These are phyloP conservation scores for Podosphaera xanthii DNA, from an alignment of 2,329 filamentous ascomycete species.

Conservation along the genomic window DNA sequence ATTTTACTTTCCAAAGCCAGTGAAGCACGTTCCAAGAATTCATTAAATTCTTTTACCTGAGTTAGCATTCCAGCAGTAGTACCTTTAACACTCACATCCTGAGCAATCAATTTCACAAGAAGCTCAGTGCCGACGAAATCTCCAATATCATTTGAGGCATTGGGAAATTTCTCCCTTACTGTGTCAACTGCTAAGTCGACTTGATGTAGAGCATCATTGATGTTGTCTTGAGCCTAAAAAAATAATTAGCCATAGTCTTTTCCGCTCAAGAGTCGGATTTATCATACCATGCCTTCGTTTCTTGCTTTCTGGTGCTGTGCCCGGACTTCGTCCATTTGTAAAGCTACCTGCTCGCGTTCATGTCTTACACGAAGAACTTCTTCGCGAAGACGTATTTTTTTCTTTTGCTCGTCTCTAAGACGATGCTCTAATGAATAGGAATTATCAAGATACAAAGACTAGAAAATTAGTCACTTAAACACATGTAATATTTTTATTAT, in stretches of 20 bases:
- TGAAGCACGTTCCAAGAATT: constrained; percentile 37
- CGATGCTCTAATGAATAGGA: constrained; percentile 33
- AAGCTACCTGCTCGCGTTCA: constrained; percentile 36
- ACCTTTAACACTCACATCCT: constrained; percentile 27
- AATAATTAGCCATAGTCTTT: constrained; percentile 5
- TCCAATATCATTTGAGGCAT: constrained; percentile 24
- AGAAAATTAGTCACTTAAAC: background rate
- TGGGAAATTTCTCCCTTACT: constrained; percentile 20
- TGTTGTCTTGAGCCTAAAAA: constrained; percentile 21
- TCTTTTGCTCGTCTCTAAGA: constrained; percentile 31
- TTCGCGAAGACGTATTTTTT: constrained; percentile 31
- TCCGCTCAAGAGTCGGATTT: background rate
- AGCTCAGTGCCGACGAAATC: constrained; percentile 35
- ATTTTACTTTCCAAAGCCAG: constrained; percentile 25
- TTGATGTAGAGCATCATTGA: constrained; percentile 37
- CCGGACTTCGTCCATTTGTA: constrained; percentile 40
- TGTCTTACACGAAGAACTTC: constrained; percentile 35
- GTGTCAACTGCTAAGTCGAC: constrained; percentile 33
- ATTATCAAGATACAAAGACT: constrained; percentile 36
- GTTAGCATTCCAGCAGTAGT: constrained; percentile 28
- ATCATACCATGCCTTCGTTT: constrained; percentile 26
- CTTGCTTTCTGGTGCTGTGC: constrained; percentile 33
- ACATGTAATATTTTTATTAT: background rate
- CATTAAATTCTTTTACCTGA: constrained; percentile 37
- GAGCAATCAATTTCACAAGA: constrained; percentile 28